Base-by-base conservation (phyloP, 1,284 basidiomycete genomes). In the Gomphus sp. region DNA sequence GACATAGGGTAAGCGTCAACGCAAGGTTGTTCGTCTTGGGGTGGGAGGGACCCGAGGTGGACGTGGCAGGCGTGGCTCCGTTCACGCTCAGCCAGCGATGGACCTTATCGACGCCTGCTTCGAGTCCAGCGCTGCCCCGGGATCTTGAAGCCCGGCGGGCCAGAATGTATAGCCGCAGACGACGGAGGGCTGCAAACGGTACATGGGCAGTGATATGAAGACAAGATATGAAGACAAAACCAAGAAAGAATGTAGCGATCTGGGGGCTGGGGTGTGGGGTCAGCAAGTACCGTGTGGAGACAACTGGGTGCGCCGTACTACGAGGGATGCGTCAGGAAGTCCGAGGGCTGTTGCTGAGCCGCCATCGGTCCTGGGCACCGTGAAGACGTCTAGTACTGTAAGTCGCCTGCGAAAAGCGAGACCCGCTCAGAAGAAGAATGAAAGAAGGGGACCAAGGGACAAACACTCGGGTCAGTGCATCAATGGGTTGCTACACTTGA, bases 191-290 rank as follows among this genome's bases (percentile, higher is more conserved):
- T n/a, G 56, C 61, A 10, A 61, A 64, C n/a, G 66, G 64, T 0
- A 70, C 71, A 53, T 63, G 62, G 37, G 67, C 62, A 31, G 76
- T 64, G 63, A 72, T 71, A 18, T 71, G 69, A 9, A 78, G 53
- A 60, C 77, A 74, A 62, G 70, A 70, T 52, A 79, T 69, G 64
- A 80, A 80, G 4, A 78, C 76, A 68, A 75, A 76, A 52, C 80
- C 80, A 16, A 80, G 70, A 56, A 78, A 76, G 66, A 82, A 82
- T 7, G 73, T 67, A 36, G 73, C 65, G 41, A 77, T 68, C 44
- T 74, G 69, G 52, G 71, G 75, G 65, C 79, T 80, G 54, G 28
- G 18, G 5, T 7, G 52, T n/a, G n/a, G n/a, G 39, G 2, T 25
- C 18, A 36, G 33, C 28, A 12, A 49, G 11, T 37, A 18, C 3